A percentile compares a stretch with the other conserved stretches of the same genome.
These are phyloP conservation scores for Pascua guehoae DNA, from an alignment of 1,284 basidiomycete genomes.

Conservation along the genomic window DNA sequence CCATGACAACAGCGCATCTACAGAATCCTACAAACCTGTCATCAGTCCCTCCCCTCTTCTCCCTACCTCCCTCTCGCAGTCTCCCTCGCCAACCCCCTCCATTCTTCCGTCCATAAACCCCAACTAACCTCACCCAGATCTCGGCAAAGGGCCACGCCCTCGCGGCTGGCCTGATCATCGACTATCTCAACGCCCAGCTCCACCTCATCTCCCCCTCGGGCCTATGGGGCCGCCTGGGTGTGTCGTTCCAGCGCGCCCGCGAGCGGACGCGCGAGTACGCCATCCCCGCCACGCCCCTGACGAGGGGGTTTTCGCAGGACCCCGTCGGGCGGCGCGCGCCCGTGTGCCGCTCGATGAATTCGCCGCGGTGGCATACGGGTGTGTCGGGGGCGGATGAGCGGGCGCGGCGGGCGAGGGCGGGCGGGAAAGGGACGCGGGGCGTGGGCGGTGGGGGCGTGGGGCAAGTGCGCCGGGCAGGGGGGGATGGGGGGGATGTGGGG, in stretches of 20 bases:
- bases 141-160: conserved; percentile 41
- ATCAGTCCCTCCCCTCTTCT: background rate
- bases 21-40: too few relatives aligned
- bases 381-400: conserved; percentile 9
- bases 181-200: conserved; percentile 35
- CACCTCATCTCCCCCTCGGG: conserved; percentile 4
- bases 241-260: conserved; percentile 5
- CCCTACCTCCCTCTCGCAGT: too few relatives aligned
- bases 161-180: conserved; percentile 37
- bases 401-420: background rate
- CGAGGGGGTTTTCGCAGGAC: conserved; percentile 7
- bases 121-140: conserved; percentile 22
- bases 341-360: conserved; percentile 39
- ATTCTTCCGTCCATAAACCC: background rate
- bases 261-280: conserved; percentile 9
- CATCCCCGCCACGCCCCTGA: conserved; percentile 9
- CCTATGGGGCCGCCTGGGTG: conserved; percentile 1
- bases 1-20: too few relatives aligned
- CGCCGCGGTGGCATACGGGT: conserved; percentile 20
- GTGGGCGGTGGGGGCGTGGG: too few relatives aligned
- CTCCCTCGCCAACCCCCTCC: background rate
- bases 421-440: too few relatives aligned
- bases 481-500: too few relatives aligned
- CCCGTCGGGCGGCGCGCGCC: conserved; percentile 18
- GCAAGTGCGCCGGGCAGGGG: too few relatives aligned